These are phyloP conservation scores for Venturia effusa DNA, from an alignment of 2,329 filamentous ascomycete genomes.

Conservation along the genomic window DNA sequence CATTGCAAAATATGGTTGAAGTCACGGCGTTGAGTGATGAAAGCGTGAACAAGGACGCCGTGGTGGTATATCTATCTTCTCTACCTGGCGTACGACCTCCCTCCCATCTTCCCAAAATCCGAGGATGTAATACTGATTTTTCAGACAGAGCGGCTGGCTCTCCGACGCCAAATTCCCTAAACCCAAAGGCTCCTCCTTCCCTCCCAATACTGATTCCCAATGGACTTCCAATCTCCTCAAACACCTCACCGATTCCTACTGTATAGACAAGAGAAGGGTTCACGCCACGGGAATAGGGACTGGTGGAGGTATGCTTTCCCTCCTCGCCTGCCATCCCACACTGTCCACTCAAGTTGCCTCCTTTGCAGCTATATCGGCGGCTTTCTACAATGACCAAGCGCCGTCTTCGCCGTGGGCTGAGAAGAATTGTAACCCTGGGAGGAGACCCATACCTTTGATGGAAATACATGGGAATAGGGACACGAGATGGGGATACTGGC, in stretches of 20 bases:
- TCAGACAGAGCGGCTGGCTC: not conserved
- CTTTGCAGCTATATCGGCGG: not conserved
- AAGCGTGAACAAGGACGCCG: not conserved
- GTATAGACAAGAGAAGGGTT: constrained; percentile 9
- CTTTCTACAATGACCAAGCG: not conserved
- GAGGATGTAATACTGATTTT: not conserved
- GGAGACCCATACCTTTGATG: not conserved
- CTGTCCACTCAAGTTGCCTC: constrained; percentile 1
- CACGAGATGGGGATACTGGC: not conserved
- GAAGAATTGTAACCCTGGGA: not conserved
- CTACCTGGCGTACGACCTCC: not conserved
- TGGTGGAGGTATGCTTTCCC: constrained; percentile 3
- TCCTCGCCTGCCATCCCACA: constrained; percentile 8
- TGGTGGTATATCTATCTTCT: not conserved
- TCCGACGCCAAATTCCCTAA: not conserved
- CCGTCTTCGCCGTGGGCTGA: not conserved
- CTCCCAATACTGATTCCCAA: not conserved
- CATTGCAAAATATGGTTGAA: not conserved
- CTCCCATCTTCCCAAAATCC: not conserved
- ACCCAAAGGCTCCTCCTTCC: not conserved
- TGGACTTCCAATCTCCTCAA: not conserved
- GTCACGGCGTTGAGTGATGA: not conserved
- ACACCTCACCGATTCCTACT: constrained; percentile 1
- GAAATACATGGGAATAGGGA: constrained; percentile 5
- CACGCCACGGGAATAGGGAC: constrained; percentile 9